These are phyloP conservation scores for Alternaria postmessia DNA, from an alignment of 2,329 filamentous ascomycete species.

Conservation along the genomic window DNA sequence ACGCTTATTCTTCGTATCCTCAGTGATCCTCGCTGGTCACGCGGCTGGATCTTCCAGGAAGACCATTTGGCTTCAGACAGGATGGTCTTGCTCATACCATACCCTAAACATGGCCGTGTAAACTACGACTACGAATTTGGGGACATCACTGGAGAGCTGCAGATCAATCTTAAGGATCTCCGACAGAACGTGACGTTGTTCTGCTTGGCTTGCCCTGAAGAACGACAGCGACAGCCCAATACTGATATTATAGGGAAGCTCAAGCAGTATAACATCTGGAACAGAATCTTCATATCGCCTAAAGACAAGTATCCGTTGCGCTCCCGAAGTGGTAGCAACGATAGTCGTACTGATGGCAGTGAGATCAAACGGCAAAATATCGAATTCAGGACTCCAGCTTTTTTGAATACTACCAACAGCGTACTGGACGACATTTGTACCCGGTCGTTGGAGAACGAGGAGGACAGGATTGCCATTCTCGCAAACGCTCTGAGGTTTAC, in stretches of 20 bases:
- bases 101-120: neutral
- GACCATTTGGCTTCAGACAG: slow-evolving; percentile 24
- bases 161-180: slow-evolving; percentile 19
- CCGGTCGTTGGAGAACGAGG: slow-evolving; percentile 18
- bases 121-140: slow-evolving; percentile 7
- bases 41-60: slow-evolving; percentile 37
- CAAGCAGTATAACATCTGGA: slow-evolving; percentile 34
- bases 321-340: neutral
- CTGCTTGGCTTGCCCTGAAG: slow-evolving; percentile 18
- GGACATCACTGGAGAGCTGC: slow-evolving; percentile 20
- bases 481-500: slow-evolving; percentile 26
- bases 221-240: slow-evolving; percentile 5
- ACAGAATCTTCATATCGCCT: slow-evolving; percentile 3
- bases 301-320: neutral
- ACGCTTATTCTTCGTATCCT: slow-evolving; percentile 23
- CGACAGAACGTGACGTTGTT: slow-evolving; percentile 27
- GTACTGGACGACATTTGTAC: slow-evolving; percentile 26
- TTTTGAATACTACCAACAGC: slow-evolving; percentile 21
- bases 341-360: neutral
- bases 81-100: slow-evolving; percentile 30
- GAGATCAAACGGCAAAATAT: neutral
- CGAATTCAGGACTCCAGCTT: neutral
- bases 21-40: slow-evolving; percentile 27
- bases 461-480: slow-evolving; percentile 27
- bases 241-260: slow-evolving; percentile 23